phyloP scores from a whole-genome alignment of 2,329 filamentous ascomycete genomes.

The Zymoseptoria pseudotritici region DNA sequence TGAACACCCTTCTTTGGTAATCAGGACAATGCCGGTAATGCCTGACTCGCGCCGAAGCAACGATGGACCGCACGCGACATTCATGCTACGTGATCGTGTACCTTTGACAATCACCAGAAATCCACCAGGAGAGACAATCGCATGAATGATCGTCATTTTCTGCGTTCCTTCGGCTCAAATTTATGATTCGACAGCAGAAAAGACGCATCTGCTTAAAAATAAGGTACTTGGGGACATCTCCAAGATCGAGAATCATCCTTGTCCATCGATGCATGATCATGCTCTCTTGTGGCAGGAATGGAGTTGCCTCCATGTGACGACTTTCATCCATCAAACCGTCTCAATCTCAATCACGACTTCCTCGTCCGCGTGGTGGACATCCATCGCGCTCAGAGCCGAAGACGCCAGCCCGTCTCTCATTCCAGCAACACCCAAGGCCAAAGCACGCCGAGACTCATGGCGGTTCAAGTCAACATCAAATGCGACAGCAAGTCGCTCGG shows the following conservation, averaged over 20 bases:
- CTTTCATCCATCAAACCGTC: neutral
- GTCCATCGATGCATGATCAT: neutral
- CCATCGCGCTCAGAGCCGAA: neutral
- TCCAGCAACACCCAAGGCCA: neutral
- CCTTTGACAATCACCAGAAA: neutral
- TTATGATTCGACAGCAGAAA: neutral
- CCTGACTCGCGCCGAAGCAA: neutral
- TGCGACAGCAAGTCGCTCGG: neutral
- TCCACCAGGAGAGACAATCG: neutral
- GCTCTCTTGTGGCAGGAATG: neutral
- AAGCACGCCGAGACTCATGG: neutral
- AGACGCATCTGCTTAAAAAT: neutral
- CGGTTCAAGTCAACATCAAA: neutral
- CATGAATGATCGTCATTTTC: neutral
- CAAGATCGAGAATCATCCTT: neutral
- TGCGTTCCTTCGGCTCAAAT: neutral
- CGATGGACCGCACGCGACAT: too few relatives aligned
- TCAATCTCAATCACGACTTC: neutral
- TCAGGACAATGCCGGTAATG: neutral
- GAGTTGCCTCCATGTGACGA: neutral
- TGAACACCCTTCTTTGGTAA: neutral
- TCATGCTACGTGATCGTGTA: neutral
- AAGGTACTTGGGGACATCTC: neutral
- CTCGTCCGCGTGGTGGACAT: neutral
- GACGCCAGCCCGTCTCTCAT: neutral